A percentile compares a stretch with the other conserved stretches of the same genome.
Conservation (phyloP, 192 early-diverging fungal genomes). For the Backusella macrospora region DNA sequence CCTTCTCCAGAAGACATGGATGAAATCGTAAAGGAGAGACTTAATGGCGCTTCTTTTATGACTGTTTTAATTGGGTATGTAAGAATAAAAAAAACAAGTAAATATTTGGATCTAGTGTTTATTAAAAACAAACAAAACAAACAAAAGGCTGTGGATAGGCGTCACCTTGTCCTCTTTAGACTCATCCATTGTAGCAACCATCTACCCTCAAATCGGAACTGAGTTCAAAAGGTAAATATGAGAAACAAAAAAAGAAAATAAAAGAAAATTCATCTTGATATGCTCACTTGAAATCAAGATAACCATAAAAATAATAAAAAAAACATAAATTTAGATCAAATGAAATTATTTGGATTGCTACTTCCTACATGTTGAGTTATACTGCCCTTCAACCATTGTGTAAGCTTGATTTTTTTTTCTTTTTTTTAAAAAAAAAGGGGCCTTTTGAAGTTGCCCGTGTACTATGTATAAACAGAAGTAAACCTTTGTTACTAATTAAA, state of each 20-base stretch:
- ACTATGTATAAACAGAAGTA: not conserved
- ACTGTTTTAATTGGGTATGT: constrained; percentile 25
- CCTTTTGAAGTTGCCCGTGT: not conserved
- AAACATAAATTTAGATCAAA: constrained; percentile 30
- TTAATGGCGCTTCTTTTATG: constrained; percentile 23
- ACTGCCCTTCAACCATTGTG: constrained; percentile 82
- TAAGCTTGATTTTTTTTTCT: constrained; percentile 25
- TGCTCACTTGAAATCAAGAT: not conserved
- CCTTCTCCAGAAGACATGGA: not conserved
- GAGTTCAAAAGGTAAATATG: constrained; percentile 39
- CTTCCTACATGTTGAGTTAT: constrained; percentile 70
- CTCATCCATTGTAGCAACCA: constrained; percentile 43
- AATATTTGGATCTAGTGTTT: not conserved
- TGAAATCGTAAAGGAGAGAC: constrained; percentile 20
- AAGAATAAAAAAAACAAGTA: not conserved
- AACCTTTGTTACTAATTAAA: not conserved
- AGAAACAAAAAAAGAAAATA: not conserved
- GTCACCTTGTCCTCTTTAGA: constrained; percentile 36
- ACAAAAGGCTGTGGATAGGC: constrained; percentile 35
- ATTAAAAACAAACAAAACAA: not conserved
- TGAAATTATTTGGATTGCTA: constrained; percentile 83
- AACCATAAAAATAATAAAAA: not conserved
- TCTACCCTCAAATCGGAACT: constrained; percentile 42
- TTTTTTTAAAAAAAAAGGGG: not conserved
- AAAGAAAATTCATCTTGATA: not conserved